Percentiles rank a stretch among this genome's conserved stretches.
Conservation (phyloP, 352 stramenopile species). For the Globisporangium spiculum region DNA sequence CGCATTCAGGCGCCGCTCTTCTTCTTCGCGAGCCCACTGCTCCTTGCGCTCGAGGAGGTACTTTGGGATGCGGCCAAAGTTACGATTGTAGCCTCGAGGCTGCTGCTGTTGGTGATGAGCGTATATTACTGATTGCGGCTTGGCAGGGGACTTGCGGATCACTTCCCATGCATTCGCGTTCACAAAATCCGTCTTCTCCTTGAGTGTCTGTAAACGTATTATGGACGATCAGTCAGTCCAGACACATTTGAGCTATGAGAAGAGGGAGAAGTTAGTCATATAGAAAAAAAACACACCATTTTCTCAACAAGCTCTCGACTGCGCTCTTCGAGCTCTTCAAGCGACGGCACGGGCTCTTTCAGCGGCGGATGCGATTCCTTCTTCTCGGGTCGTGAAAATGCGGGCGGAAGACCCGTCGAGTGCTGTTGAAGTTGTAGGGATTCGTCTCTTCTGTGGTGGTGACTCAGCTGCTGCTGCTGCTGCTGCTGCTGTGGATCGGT, state of each 20-base stretch:
- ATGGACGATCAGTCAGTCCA: neutral
- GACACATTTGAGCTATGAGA: neutral
- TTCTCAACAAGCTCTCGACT: conserved; percentile 36
- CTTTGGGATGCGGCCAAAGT: conserved; percentile 61
- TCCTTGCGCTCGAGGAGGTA: conserved; percentile 76
- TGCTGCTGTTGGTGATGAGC: conserved; percentile 15
- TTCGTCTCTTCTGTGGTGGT: conserved; percentile 8
- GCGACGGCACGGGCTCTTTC: conserved; percentile 50
- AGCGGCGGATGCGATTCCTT: conserved; percentile 13
- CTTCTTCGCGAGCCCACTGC: conserved; percentile 82
- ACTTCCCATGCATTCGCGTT: conserved; percentile 78
- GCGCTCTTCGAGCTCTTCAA: conserved; percentile 45
- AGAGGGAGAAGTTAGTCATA: too few species aligned
- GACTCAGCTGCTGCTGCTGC: neutral
- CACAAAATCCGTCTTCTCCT: conserved; percentile 63
- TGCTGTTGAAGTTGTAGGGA: conserved; percentile 11
- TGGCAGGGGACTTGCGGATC: conserved; percentile 45
- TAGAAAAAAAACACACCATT: conserved; percentile 9
- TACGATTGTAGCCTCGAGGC: conserved; percentile 26
- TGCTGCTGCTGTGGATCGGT: neutral
- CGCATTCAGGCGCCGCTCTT: conserved; percentile 62
- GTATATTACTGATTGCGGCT: conserved; percentile 2
- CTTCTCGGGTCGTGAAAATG: conserved; percentile 10
- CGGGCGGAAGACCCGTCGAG: conserved; percentile 1
- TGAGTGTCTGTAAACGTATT: conserved; percentile 34